Evolutionary conservation across 2,329 filamentous ascomycete genomes (phyloP).

Genomic region (Monilinia laxa): DNA sequence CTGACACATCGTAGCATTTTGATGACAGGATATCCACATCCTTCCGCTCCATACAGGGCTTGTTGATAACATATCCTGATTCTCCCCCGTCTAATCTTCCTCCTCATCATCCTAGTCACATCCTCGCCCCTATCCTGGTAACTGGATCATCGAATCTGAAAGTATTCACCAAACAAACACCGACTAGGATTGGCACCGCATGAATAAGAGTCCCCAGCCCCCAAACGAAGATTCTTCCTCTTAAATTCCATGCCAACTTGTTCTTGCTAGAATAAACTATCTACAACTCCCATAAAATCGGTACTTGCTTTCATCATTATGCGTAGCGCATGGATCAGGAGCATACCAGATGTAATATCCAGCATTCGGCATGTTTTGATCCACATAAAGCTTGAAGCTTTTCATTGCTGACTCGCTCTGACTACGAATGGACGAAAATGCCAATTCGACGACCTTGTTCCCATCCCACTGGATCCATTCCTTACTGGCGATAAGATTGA

Average conservation of each 20-base stretch:
- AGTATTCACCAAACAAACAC: too few species aligned
- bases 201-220: too few species aligned
- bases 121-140: too few species aligned
- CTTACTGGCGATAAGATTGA: slow-evolving; percentile 13
- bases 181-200: too few species aligned
- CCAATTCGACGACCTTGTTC: slow-evolving; percentile 17
- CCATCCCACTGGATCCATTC: slow-evolving; percentile 15
- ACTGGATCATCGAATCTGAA: too few species aligned
- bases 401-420: slow-evolving; percentile 22
- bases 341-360: slow-evolving; percentile 23
- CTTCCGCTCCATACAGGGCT: neutral
- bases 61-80: neutral
- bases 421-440: slow-evolving; percentile 26
- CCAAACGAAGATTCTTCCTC: too few species aligned
- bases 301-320: neutral
- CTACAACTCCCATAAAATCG: neutral
- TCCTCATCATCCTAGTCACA: too few species aligned
- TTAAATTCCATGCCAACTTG: too few species aligned
- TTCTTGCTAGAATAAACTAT: neutral
- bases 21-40: neutral
- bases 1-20: neutral
- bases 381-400: slow-evolving; percentile 7
- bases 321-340: slow-evolving; percentile 27
- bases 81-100: too few species aligned
- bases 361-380: neutral